These are phyloP conservation scores for Mycena kentingensis DNA, from an alignment of 768 basidiomycete genomes.

Conservation along the genomic window DNA sequence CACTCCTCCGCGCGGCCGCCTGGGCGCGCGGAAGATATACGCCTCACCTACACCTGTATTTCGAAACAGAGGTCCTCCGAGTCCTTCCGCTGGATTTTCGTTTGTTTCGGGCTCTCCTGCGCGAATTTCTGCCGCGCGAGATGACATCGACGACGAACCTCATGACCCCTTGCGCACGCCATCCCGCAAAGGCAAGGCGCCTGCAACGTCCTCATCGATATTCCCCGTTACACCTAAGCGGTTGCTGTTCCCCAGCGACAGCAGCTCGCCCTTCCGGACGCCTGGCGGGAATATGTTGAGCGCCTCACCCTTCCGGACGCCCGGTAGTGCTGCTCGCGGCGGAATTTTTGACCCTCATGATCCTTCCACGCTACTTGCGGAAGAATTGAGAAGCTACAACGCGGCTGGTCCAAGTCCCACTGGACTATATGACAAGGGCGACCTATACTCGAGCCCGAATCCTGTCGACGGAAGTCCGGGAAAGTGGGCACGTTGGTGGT, in stretches of 20 bases:
- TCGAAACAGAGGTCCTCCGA: constrained; percentile 23
- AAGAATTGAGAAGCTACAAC: constrained; percentile 64
- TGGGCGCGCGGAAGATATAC: constrained; percentile 10
- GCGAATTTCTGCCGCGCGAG: constrained; percentile 31
- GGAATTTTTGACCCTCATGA: constrained; percentile 72
- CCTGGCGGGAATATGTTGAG: constrained; percentile 29
- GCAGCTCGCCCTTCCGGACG: constrained; percentile 46
- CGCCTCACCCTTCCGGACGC: constrained; percentile 50
- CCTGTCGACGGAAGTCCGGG: constrained; percentile 51
- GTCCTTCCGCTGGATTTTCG: constrained; percentile 29
- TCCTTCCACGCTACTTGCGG: constrained; percentile 66
- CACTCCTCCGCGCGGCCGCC: not conserved
- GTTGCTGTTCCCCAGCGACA: constrained; percentile 39
- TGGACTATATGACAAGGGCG: constrained; percentile 64
- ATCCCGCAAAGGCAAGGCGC: constrained; percentile 41
- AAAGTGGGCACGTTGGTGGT: constrained; percentile 56
- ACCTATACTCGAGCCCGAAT: constrained; percentile 76
- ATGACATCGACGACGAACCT: constrained; percentile 22
- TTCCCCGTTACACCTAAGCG: constrained; percentile 46
- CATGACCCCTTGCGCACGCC: constrained; percentile 45
- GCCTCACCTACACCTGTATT: constrained; percentile 25
- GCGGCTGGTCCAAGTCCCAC: constrained; percentile 56
- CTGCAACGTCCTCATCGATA: constrained; percentile 32
- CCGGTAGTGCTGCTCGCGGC: constrained; percentile 41
- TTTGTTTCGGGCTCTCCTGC: constrained; percentile 34